phyloP scores from a whole-genome alignment of 192 early-diverging fungal genomes.

The Chytriomyces sp. region DNA sequence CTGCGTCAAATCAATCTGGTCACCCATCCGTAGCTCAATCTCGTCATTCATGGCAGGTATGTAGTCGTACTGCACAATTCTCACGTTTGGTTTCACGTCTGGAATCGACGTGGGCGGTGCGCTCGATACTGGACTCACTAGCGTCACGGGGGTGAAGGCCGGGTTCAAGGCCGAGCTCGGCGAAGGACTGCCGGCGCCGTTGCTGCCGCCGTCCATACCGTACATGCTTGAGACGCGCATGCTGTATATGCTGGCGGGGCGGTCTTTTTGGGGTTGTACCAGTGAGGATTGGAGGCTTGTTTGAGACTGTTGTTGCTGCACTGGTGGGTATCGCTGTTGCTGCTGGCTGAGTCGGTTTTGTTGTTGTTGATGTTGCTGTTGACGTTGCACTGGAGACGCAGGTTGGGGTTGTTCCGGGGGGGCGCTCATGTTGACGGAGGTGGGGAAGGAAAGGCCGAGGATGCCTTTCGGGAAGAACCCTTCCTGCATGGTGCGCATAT shows the following conservation, averaged over 20 bases:
- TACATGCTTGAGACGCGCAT: not conserved
- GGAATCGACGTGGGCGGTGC: not conserved
- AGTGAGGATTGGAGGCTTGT: not conserved
- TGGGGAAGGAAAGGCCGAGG: not conserved
- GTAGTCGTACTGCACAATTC: constrained; percentile 15
- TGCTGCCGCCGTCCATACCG: too few species aligned
- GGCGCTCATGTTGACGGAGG: too few species aligned
- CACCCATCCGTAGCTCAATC: constrained; percentile 21
- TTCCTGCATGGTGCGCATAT: constrained; percentile 34
- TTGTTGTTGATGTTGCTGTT: too few species aligned
- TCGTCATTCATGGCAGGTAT: constrained; percentile 27
- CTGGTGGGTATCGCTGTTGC: not conserved
- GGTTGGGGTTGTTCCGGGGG: too few species aligned
- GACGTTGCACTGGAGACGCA: too few species aligned
- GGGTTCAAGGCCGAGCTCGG: not conserved
- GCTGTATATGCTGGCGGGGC: not conserved
- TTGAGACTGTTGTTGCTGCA: not conserved
- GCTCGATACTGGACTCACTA: not conserved
- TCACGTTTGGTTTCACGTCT: not conserved
- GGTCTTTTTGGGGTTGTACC: not conserved
- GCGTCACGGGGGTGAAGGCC: not conserved
- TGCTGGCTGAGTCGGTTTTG: too few species aligned
- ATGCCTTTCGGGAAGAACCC: constrained; percentile 23
- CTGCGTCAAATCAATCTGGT: constrained; percentile 19
- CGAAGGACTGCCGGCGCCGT: not conserved